Percentiles rank a stretch among this genome's conserved stretches.
These are phyloP conservation scores for Tricladium varicosporioides DNA, from an alignment of 2,329 filamentous ascomycete genomes.

Conservation along the genomic window DNA sequence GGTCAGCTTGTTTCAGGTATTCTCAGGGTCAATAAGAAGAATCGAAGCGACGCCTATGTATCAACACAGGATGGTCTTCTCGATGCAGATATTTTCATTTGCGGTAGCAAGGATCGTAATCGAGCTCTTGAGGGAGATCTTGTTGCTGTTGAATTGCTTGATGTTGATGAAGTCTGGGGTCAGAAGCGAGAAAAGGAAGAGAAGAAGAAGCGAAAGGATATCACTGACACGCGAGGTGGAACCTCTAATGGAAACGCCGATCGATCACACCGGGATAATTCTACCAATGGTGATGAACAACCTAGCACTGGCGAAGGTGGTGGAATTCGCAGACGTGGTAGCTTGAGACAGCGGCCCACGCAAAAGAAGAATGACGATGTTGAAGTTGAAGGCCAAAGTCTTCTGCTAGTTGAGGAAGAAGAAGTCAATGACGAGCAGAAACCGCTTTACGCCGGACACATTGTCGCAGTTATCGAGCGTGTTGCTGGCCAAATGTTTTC, in stretches of 20 bases:
- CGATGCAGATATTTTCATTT: slow-evolving; percentile 98
- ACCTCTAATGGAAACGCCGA: slow-evolving; percentile 71
- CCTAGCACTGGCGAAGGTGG: slow-evolving; percentile 63
- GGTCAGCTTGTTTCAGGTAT: slow-evolving; percentile 95
- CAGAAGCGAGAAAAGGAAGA: slow-evolving; percentile 99
- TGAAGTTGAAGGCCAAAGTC: slow-evolving; percentile 95
- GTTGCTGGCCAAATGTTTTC: slow-evolving; percentile 99
- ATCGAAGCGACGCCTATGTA: slow-evolving; percentile 96
- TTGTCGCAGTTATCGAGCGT: slow-evolving; percentile 95
- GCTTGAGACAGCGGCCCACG: slow-evolving; percentile 91
- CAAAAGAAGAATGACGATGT: slow-evolving; percentile 99
- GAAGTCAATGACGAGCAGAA: slow-evolving; percentile 99
- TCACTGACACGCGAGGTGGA: slow-evolving; percentile 84
- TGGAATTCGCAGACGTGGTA: slow-evolving; percentile 87
- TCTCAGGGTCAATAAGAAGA: slow-evolving; percentile 99
- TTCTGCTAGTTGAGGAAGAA: slow-evolving; percentile 95
- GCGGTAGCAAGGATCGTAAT: slow-evolving; percentile 97
- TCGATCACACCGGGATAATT: slow-evolving; percentile 50
- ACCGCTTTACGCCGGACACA: slow-evolving; percentile 92
- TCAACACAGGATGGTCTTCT: slow-evolving; percentile 83
- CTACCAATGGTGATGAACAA: slow-evolving; percentile 61
- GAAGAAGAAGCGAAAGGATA: slow-evolving; percentile 99
- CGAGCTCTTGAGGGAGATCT: slow-evolving; percentile 94
- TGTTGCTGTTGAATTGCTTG: slow-evolving; percentile 91
- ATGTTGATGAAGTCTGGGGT: slow-evolving; percentile 97